Evolutionary conservation across 164 flowering plant species (phyloP).

Genomic region (Berberis vulgaris): DNA sequence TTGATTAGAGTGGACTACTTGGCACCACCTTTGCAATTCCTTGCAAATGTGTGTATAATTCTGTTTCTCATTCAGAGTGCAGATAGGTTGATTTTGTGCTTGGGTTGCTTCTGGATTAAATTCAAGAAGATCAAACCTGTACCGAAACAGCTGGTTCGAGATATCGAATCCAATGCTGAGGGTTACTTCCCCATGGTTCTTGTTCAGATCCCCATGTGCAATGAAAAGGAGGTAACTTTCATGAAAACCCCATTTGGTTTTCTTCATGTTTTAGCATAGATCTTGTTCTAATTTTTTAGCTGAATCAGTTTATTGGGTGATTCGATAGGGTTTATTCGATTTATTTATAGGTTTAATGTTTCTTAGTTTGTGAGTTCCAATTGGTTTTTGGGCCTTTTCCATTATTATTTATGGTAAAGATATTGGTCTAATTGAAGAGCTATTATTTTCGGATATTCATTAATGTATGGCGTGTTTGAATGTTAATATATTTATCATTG

Average conservation of each 20-base stretch:
- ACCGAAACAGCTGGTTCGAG: constrained; percentile 32
- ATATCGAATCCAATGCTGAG: constrained; percentile 49
- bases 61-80: constrained; percentile 76
- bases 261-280: too few species aligned
- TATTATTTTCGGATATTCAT: too few species aligned
- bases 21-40: constrained; percentile 85
- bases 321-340: too few species aligned
- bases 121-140: constrained; percentile 75
- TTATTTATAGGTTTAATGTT: background rate
- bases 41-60: constrained; percentile 64
- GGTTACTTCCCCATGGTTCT: constrained; percentile 84
- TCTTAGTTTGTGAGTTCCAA: background rate
- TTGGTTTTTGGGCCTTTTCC: too few species aligned
- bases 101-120: constrained; percentile 90
- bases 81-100: constrained; percentile 66
- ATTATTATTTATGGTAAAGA: too few species aligned
- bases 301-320: background rate
- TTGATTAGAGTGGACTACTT: constrained; percentile 70
- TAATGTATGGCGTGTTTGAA: too few species aligned
- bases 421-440: too few species aligned
- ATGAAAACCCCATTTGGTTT: too few species aligned
- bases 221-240: constrained; percentile 77
- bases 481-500: too few species aligned
- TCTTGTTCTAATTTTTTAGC: background rate
- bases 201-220: constrained; percentile 99